Evolutionary conservation across 1,284 basidiomycete species (phyloP), one percentile per base, ranked within the genome.

Genomic region (Bondarzewia mesenterica): DNA sequence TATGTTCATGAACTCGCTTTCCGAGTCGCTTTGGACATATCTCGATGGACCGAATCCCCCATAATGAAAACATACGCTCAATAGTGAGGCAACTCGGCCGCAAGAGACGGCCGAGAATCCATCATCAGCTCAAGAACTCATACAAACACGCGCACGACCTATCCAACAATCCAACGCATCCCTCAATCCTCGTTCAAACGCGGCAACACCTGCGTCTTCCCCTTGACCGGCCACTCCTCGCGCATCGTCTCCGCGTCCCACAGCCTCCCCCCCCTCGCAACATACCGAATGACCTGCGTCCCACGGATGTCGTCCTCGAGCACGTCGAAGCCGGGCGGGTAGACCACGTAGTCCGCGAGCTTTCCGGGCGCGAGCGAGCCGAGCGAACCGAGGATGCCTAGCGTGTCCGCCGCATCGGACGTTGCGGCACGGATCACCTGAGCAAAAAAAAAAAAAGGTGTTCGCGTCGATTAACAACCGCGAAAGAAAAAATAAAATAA

Each of bases 361-460:
- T 85, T 85, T 21, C 80, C 81, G 4, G 60, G 63, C 2, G 75
- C 71, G 7, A 86, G 66, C 0, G 81, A 78, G 8, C 85, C 85
- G 10, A 87, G 61, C 1, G 82, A 78, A 18, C 64, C 52, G 48
- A 70, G 71, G 35, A 87, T 68, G 29, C 83, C 83, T 15, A 86
- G 73, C 0, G 82, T 82, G 42, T 64, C 66, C 2, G 85, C 84
- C 14, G 78, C 82, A 20, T 72, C 72, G 0, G 75, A 58, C 6
- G 82, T 87, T 4, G 84, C 84, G 1, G 84, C 82, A 46, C 74
- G 75, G 42, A 86, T 63, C 25, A 80, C 77, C 82, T 85, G 50
- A 4, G 10, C 2, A 27, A 1, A 16, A 15, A 7, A 10, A 22
- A 20, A 10, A 27, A 12, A 20, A 10, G 14, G 16, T 8, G n/a